Evolutionary conservation across 1,139 yeast species (phyloP).

Genomic region (Diutina pseudorugosa): DNA sequence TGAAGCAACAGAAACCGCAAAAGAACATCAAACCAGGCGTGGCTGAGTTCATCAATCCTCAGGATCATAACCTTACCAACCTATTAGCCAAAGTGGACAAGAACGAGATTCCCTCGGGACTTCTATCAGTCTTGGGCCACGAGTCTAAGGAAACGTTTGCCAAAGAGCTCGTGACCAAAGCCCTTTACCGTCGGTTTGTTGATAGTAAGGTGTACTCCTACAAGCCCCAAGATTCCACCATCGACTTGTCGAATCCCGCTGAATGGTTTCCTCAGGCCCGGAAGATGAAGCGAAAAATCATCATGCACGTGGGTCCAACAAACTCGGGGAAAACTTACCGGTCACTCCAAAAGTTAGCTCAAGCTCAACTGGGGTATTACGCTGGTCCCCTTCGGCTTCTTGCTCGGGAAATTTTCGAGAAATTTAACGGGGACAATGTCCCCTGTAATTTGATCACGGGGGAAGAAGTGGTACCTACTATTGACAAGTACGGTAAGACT

Average conservation of each 20-base stretch:
- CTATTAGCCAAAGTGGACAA: neutral
- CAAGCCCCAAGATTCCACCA: neutral
- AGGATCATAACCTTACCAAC: neutral
- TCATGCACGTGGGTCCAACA: constrained; percentile 95
- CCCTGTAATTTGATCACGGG: constrained; percentile 86
- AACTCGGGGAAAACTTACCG: constrained; percentile 92
- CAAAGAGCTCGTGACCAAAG: neutral
- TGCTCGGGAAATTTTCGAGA: constrained; percentile 84
- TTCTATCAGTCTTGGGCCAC: neutral
- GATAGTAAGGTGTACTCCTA: neutral
- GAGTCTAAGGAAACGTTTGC: neutral
- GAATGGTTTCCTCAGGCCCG: constrained; percentile 89
- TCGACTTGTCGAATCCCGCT: constrained; percentile 46
- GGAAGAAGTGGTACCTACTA: constrained; percentile 70
- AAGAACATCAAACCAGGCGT: neutral
- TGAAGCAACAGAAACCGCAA: neutral
- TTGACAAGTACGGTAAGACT: constrained; percentile 55
- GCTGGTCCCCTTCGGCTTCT: constrained; percentile 89
- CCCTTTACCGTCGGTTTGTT: neutral
- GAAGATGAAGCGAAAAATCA: constrained; percentile 60
- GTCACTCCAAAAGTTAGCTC: constrained; percentile 58
- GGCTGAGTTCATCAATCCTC: neutral
- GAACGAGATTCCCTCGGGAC: neutral
- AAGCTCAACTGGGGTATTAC: constrained; percentile 73
- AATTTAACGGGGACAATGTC: constrained; percentile 52